These are phyloP conservation scores for Colletotrichum musae DNA, from an alignment of 2,329 filamentous ascomycete species.

Conservation along the genomic window DNA sequence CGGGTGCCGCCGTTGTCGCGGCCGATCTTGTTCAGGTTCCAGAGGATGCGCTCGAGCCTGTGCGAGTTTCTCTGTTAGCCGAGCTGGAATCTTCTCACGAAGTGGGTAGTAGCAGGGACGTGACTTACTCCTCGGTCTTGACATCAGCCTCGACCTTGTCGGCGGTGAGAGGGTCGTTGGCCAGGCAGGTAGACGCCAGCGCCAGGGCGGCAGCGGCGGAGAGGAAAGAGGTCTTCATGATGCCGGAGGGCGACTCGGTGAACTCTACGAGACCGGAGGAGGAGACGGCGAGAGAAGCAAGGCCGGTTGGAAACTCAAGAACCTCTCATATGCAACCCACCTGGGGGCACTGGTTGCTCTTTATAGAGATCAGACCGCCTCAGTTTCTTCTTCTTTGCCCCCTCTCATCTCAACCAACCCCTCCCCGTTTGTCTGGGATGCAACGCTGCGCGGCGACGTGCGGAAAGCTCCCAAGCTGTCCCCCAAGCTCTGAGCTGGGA, in stretches of 20 bases:
- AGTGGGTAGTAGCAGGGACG: too few relatives aligned
- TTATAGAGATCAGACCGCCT: slow-evolving; percentile 15
- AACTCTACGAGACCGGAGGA: slow-evolving; percentile 2
- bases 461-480: background rate
- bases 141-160: slow-evolving; percentile 58
- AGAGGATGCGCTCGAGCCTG: slow-evolving; percentile 63
- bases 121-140: slow-evolving; percentile 52
- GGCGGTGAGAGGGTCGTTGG: slow-evolving; percentile 51
- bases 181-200: slow-evolving; percentile 28
- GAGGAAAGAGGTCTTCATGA: slow-evolving; percentile 37
- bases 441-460: slow-evolving; percentile 2
- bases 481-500: slow-evolving; percentile 23
- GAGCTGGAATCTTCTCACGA: too few relatives aligned
- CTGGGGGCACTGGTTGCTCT: background rate
- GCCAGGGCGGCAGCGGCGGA: slow-evolving; percentile 32
- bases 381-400: background rate
- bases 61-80: background rate
- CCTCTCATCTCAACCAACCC: background rate
- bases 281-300: slow-evolving; percentile 14
- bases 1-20: slow-evolving; percentile 65
- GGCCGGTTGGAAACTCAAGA: slow-evolving; percentile 18
- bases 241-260: slow-evolving; percentile 8
- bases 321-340: background rate
- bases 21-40: slow-evolving; percentile 63
- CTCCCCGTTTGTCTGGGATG: background rate